A percentile compares a stretch with the other conserved stretches of the same genome.
phyloP scores from a whole-genome alignment of 768 basidiomycete species.

The Pleurotus eryngii region DNA sequence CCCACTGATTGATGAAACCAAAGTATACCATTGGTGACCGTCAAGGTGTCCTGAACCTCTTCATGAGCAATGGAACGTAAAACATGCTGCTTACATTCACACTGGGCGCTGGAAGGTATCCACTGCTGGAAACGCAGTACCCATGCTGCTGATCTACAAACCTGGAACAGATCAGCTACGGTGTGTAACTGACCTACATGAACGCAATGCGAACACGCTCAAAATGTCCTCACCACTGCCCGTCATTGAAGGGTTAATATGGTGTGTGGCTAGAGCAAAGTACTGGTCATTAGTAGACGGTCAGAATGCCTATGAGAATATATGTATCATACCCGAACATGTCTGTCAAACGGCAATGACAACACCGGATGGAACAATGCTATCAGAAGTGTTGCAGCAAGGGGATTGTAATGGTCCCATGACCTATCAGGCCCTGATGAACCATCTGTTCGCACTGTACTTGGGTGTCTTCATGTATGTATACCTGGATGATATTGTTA shows the following conservation, averaged over 20 bases:
- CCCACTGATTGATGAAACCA: no score
- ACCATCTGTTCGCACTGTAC: slow-evolving; percentile 28
- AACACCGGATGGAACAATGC: slow-evolving; percentile 38
- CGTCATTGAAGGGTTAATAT: no score
- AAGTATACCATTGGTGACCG: no score
- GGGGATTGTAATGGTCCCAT: no score
- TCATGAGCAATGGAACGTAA: no score
- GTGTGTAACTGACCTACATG: slow-evolving; percentile 14
- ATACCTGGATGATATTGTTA: slow-evolving; percentile 18
- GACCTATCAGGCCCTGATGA: slow-evolving; percentile 35
- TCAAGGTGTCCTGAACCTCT: no score
- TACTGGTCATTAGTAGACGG: neutral
- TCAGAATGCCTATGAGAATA: slow-evolving; percentile 28
- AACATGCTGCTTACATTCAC: no score
- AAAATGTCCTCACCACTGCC: no score
- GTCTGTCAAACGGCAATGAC: slow-evolving; percentile 23
- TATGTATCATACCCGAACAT: slow-evolving; percentile 18
- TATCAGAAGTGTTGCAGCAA: slow-evolving; percentile 30
- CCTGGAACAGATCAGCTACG: slow-evolving; percentile 13
- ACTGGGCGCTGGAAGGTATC: slow-evolving; percentile 14
- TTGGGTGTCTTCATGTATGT: slow-evolving; percentile 32
- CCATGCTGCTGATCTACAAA: slow-evolving; percentile 20
- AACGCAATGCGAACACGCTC: no score
- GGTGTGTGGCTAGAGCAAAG: no score
- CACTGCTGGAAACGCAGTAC: slow-evolving; percentile 16